Evolutionary conservation across 2,329 filamentous ascomycete species (phyloP).

Genomic region (Calonectria leucothoes): DNA sequence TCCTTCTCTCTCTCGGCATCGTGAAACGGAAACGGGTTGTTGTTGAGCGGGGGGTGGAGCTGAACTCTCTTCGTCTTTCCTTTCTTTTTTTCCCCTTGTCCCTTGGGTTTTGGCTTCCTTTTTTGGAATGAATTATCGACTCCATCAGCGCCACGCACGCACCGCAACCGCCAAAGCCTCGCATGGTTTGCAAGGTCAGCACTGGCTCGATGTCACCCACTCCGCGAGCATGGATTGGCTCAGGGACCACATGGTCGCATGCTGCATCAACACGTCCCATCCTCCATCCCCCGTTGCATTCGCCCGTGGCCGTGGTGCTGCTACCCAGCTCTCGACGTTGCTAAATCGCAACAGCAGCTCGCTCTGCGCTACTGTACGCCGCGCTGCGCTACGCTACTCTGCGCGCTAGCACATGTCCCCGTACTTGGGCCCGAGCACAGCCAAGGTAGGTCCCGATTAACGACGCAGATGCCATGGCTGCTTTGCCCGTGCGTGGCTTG

Average conservation of each 20-base stretch:
- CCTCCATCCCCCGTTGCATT: not conserved
- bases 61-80: not conserved
- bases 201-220: slow-evolving; percentile 1
- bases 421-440: not conserved
- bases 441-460: not conserved
- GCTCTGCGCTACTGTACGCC: no score
- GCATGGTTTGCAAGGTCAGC: not conserved
- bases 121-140: not conserved
- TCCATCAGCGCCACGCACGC: slow-evolving; percentile 5
- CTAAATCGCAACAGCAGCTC: no score
- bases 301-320: not conserved
- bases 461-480: slow-evolving; percentile 1
- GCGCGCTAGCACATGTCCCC: not conserved
- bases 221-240: not conserved
- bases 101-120: no score
- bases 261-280: slow-evolving; percentile 3
- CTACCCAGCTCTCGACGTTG: no score
- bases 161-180: not conserved
- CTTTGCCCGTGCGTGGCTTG: not conserved
- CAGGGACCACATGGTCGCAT: not conserved
- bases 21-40: not conserved
- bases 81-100: not conserved
- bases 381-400: no score
- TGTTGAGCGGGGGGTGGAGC: not conserved
- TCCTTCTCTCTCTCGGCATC: no score